Evolutionary conservation across 805 yeast species (phyloP).

Genomic region (Candida glaebosa): DNA sequence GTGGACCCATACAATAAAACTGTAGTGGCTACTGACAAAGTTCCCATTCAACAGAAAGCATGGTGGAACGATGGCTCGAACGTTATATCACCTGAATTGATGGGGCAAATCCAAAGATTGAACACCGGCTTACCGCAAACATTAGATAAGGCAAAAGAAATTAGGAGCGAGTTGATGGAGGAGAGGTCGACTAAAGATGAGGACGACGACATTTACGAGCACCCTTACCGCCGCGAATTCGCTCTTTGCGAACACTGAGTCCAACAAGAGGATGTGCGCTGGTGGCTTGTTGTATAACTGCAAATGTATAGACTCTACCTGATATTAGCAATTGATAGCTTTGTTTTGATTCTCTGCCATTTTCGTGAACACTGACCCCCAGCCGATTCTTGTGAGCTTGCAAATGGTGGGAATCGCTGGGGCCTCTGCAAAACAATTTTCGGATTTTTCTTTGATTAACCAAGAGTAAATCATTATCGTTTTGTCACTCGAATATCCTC

Average conservation of each 20-base stretch:
- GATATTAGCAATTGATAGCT: no score
- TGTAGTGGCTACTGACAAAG: constrained; percentile 25
- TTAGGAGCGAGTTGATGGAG: constrained; percentile 27
- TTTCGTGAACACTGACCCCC: no score
- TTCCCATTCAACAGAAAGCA: constrained; percentile 36
- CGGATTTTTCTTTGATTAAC: no score
- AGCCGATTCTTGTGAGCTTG: no score
- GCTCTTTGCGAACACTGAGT: constrained; percentile 35
- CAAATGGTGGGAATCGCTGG: no score
- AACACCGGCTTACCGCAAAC: constrained; percentile 15
- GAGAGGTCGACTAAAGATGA: constrained; percentile 20
- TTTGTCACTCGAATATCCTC: no score
- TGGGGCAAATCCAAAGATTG: constrained; percentile 7
- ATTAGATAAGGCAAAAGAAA: constrained; percentile 21
- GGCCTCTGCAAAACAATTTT: no score
- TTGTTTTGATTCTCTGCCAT: no score
- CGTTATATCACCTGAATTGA: constrained; percentile 3
- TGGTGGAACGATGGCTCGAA: constrained; percentile 25
- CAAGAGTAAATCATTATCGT: no score
- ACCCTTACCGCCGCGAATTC: constrained; percentile 18
- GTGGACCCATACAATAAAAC: constrained; percentile 32
- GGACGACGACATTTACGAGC: constrained; percentile 12
- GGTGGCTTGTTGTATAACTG: no score
- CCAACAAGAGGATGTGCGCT: no score
- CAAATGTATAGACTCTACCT: no score